Evolutionary conservation across 73 alveolate genomes (phyloP).

Genomic region (Paramecium primaurelia): DNA sequence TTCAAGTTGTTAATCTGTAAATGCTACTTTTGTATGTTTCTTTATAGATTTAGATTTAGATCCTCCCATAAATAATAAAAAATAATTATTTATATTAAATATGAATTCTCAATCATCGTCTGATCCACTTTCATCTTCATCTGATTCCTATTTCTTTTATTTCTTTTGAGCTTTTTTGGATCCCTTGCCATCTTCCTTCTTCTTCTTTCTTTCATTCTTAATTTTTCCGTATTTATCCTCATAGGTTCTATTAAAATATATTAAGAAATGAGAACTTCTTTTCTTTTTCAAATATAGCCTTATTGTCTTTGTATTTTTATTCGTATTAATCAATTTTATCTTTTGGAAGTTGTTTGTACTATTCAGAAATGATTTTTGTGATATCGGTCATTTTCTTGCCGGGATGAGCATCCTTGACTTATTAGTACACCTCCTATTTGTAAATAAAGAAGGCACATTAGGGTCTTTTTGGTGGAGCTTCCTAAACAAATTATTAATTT

Average conservation of each 20-base stretch:
- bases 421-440: slow-evolving; percentile 39
- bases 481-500: not conserved
- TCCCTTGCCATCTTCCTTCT: not conserved
- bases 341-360: slow-evolving; percentile 1
- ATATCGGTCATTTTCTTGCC: slow-evolving; percentile 49
- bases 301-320: slow-evolving; percentile 4
- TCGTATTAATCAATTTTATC: not conserved
- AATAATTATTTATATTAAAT: not conserved
- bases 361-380: slow-evolving; percentile 38
- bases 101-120: slow-evolving; percentile 25
- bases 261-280: not conserved
- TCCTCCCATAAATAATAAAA: slow-evolving; percentile 12
- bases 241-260: not conserved
- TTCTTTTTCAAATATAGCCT: not conserved
- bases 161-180: not conserved
- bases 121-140: not conserved
- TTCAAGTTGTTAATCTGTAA: not conserved
- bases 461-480: slow-evolving; percentile 50
- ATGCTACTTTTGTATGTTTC: not conserved
- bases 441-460: slow-evolving; percentile 38
- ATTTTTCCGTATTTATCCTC: slow-evolving; percentile 20
- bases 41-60: not conserved
- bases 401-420: slow-evolving; percentile 1
- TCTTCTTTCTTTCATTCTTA: slow-evolving; percentile 13
- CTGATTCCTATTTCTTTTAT: not conserved